Percentiles rank a stretch among this genome's conserved stretches.
phyloP scores from a whole-genome alignment of 176 grass and related monocot genomes.

The Juncus inflexus region DNA sequence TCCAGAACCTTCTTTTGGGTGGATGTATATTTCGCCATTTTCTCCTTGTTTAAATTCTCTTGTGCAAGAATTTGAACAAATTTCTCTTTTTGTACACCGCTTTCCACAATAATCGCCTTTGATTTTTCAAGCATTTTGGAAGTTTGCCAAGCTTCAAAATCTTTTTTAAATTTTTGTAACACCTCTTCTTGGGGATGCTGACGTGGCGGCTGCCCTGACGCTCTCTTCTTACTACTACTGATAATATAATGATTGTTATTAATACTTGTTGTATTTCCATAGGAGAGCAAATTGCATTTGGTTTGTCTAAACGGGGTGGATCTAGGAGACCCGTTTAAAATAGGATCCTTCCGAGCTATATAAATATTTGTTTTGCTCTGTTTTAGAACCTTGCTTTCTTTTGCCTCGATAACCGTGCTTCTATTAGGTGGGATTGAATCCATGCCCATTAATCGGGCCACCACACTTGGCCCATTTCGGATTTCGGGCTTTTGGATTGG shows the following conservation, averaged over 20 bases:
- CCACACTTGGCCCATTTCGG: conserved; percentile 34
- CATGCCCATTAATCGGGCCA: conserved; percentile 85
- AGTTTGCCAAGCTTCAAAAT: conserved; percentile 66
- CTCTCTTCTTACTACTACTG: conserved; percentile 10
- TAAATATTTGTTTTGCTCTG: conserved; percentile 12
- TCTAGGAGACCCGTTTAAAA: conserved; percentile 8
- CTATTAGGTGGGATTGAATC: conserved; percentile 30
- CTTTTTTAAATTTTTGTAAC: conserved; percentile 63
- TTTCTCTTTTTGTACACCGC: conserved; percentile 17
- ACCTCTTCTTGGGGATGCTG: conserved; percentile 72
- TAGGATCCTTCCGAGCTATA: conserved; percentile 12
- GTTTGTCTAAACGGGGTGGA: conserved; percentile 34
- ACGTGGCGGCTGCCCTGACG: conserved; percentile 16
- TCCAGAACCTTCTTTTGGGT: conserved; percentile 14
- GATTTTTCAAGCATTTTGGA: conserved; percentile 28
- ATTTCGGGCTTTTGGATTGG: conserved; percentile 6
- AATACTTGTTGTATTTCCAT: conserved; percentile 15
- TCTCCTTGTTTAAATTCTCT: conserved; percentile 58
- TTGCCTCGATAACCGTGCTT: conserved; percentile 29
- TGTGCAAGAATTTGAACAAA: conserved; percentile 55
- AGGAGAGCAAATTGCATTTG: conserved; percentile 33
- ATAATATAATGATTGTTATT: neutral
- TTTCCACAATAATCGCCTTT: neutral
- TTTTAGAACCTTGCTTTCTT: conserved; percentile 26
- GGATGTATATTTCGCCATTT: conserved; percentile 48